Percentiles rank a stretch among this genome's conserved stretches.
These are phyloP conservation scores for Aspergillus indologenus DNA, from an alignment of 495 filamentous ascomycete species.

Conservation along the genomic window DNA sequence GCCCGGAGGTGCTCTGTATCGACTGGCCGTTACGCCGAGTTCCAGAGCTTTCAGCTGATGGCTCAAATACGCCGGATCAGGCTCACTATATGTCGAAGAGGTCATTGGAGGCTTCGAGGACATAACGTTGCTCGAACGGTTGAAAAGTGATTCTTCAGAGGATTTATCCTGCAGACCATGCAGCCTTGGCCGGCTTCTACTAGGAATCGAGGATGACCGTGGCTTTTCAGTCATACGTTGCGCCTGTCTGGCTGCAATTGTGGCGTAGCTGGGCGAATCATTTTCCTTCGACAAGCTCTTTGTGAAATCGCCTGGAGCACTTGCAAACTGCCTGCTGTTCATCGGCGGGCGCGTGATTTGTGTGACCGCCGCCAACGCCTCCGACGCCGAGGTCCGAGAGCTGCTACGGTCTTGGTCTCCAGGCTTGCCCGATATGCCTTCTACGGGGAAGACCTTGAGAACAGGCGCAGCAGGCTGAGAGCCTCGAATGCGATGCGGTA, in stretches of 20 bases:
- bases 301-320: not conserved
- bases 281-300: conserved; percentile 21
- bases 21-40: conserved; percentile 25
- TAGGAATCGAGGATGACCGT: conserved; percentile 25
- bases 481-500: conserved; percentile 31
- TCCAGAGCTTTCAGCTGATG: conserved; percentile 23
- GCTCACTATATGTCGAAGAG: conserved; percentile 40
- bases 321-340: not conserved
- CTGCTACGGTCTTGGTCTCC: conserved; percentile 19
- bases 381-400: conserved; percentile 34
- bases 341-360: not conserved
- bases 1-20: conserved; percentile 26
- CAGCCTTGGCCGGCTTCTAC: conserved; percentile 15
- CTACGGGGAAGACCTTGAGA: conserved; percentile 28
- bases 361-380: conserved; percentile 37
- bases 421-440: conserved; percentile 33
- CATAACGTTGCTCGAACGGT: conserved; percentile 25
- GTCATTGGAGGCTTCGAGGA: conserved; percentile 26
- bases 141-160: conserved; percentile 37
- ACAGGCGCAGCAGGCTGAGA: conserved; percentile 34
- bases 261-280: conserved; percentile 26
- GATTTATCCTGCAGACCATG: conserved; percentile 28
- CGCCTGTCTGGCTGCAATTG: conserved; percentile 23
- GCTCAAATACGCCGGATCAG: conserved; percentile 21
- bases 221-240: conserved; percentile 22